Evolutionary conservation across 2,329 filamentous ascomycete genomes (phyloP).

Genomic region (Chaetomium globosum): DNA sequence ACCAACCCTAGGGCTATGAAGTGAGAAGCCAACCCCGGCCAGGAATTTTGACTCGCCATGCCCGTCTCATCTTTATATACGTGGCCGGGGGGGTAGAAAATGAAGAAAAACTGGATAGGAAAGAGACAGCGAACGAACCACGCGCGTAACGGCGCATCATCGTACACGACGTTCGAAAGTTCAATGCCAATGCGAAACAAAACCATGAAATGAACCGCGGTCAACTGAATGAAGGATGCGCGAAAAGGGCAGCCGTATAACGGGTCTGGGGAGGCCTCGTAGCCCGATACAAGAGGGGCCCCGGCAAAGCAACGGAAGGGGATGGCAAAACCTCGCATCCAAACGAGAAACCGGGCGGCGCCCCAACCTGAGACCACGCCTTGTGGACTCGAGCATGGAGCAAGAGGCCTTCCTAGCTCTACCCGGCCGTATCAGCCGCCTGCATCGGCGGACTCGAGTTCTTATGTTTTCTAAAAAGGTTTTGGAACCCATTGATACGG

Average conservation of each 20-base stretch:
- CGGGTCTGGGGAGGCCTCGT: too few species aligned
- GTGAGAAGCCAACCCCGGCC: background rate
- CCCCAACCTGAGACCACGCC: too few species aligned
- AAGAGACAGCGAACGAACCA: background rate
- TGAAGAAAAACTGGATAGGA: background rate
- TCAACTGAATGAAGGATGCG: too few species aligned
- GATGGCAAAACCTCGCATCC: too few species aligned
- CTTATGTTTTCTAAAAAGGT: constrained; percentile 54
- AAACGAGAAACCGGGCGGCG: too few species aligned
- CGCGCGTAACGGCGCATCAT: background rate
- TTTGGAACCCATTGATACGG: constrained; percentile 62
- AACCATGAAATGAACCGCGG: background rate
- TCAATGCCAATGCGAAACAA: background rate
- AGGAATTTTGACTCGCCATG: background rate
- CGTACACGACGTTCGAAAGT: background rate
- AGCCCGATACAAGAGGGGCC: too few species aligned
- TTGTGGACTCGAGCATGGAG: background rate
- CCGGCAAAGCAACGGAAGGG: background rate
- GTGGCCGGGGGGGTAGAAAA: background rate
- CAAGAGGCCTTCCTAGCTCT: constrained; percentile 10
- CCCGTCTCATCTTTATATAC: background rate
- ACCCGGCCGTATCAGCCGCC: constrained; percentile 39
- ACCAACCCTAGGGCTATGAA: background rate
- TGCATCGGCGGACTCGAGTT: constrained; percentile 44
- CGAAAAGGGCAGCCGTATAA: too few species aligned